Conservation (phyloP, 306 rosid species). For the Potentilla sterilis region DNA sequence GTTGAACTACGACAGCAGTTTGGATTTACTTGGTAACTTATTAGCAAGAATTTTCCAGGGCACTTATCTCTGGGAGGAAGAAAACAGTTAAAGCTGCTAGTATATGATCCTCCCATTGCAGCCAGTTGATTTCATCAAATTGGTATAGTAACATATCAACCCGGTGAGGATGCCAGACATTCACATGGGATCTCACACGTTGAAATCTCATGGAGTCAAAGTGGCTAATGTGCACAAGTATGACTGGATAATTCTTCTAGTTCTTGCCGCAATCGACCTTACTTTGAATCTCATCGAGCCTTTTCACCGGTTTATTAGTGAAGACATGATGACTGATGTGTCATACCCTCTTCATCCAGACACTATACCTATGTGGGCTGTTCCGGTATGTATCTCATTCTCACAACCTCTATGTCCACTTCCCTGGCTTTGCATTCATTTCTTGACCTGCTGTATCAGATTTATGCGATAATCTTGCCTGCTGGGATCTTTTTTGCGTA, state of each 20-base stretch:
- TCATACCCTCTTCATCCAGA: slow-evolving; percentile 35
- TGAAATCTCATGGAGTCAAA: slow-evolving; percentile 30
- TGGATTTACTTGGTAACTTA: not conserved
- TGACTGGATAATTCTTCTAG: slow-evolving; percentile 46
- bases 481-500: slow-evolving; percentile 27
- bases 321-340: slow-evolving; percentile 44
- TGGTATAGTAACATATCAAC: not conserved
- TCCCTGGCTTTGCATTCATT: not conserved
- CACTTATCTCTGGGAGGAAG: not conserved
- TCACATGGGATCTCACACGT: slow-evolving; percentile 9
- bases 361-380: slow-evolving; percentile 52
- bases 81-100: not conserved
- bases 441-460: slow-evolving; percentile 25
- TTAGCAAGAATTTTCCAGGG: not conserved
- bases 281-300: slow-evolving; percentile 41
- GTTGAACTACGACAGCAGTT: not conserved
- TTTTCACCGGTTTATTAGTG: slow-evolving; percentile 44
- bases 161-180: slow-evolving; percentile 11
- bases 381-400: slow-evolving; percentile 37
- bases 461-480: slow-evolving; percentile 35
- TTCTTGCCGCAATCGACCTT: slow-evolving; percentile 35
- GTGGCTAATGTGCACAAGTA: slow-evolving; percentile 32
- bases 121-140: not conserved
- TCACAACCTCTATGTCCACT: not conserved
- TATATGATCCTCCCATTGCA: not conserved